Conservation (phyloP, 2,329 filamentous ascomycete species). For the Aschersonia sp. region DNA sequence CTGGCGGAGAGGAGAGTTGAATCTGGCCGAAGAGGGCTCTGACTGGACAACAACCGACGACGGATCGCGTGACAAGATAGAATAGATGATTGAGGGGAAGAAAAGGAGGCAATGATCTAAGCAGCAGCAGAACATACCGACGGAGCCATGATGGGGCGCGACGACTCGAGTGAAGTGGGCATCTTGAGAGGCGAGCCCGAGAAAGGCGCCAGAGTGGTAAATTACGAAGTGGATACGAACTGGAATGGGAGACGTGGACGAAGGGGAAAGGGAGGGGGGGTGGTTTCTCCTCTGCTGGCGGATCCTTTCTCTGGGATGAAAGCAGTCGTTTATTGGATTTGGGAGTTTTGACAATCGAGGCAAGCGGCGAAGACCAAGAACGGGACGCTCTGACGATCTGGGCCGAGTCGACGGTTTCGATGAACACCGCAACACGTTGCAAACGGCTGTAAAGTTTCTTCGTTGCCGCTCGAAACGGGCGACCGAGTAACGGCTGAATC, state of each 20-base stretch:
- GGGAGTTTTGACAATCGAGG: neutral
- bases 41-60: no score
- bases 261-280: neutral
- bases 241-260: neutral
- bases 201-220: neutral
- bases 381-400: neutral
- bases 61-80: neutral
- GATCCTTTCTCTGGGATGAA: neutral
- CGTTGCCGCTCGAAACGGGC: no score
- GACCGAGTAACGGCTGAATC: neutral
- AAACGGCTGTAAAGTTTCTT: neutral
- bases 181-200: conserved; percentile 16
- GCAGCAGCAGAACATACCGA: conserved; percentile 33
- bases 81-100: conserved; percentile 1
- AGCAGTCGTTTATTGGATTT: neutral
- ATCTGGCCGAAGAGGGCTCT: no score
- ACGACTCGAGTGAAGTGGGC: conserved; percentile 44
- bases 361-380: neutral
- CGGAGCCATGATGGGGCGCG: conserved; percentile 47
- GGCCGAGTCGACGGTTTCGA: neutral
- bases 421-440: neutral
- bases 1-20: no score
- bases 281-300: neutral
- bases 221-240: neutral
- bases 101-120: conserved; percentile 2